These are phyloP conservation scores for Eucalyptus curtisii DNA, from an alignment of 345 rosid species.

Conservation along the genomic window DNA sequence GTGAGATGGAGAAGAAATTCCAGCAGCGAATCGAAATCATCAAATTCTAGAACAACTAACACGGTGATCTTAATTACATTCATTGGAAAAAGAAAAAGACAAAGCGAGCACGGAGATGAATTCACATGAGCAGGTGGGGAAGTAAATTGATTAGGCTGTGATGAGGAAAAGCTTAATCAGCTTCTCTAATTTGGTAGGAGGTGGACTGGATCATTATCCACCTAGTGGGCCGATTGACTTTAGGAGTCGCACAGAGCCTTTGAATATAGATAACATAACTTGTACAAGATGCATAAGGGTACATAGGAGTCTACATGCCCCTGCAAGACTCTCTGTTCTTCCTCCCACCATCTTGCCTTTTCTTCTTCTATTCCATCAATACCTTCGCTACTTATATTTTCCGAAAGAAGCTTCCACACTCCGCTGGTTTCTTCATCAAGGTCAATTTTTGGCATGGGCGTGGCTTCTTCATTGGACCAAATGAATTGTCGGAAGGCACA, in stretches of 20 bases:
- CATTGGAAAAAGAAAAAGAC: neutral
- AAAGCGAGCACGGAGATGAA: neutral
- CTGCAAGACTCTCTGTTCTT: constrained; percentile 61
- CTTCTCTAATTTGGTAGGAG: neutral
- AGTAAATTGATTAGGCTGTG: neutral
- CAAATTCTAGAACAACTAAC: neutral
- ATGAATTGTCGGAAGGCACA: constrained; percentile 28
- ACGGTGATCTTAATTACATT: neutral
- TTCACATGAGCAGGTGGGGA: neutral
- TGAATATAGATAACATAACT: constrained; percentile 27
- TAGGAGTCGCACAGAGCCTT: neutral
- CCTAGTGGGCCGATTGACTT: neutral
- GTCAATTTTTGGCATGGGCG: constrained; percentile 63
- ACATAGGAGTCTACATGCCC: constrained; percentile 78
- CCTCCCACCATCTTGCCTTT: constrained; percentile 62
- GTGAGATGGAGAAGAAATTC: neutral
- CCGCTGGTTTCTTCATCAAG: constrained; percentile 67
- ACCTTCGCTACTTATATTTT: constrained; percentile 52
- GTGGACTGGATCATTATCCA: neutral
- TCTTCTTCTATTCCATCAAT: constrained; percentile 59
- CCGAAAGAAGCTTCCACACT: constrained; percentile 70
- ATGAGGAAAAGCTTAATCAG: neutral
- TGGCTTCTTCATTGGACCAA: constrained; percentile 22
- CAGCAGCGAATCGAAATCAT: neutral
- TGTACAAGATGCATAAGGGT: constrained; percentile 94